phyloP scores from a whole-genome alignment of 768 basidiomycete species.

The Mycena crocata region DNA sequence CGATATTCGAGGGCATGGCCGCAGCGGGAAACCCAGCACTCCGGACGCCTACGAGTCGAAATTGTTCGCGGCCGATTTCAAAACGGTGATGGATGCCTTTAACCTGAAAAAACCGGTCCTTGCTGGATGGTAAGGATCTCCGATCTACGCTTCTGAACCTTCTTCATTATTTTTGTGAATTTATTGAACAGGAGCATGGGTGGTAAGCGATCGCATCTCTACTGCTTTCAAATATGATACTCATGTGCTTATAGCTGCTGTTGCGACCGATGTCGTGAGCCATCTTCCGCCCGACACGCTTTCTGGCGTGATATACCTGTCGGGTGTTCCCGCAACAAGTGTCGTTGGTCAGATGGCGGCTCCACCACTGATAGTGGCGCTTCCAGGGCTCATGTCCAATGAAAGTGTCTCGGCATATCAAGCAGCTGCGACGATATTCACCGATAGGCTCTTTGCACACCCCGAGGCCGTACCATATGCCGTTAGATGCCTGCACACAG shows the following conservation, averaged over 20 bases:
- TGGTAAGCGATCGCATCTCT: conserved; percentile 29
- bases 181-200: conserved; percentile 42
- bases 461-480: conserved; percentile 40
- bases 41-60: conserved; percentile 41
- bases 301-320: conserved; percentile 43
- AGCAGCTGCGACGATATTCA: conserved; percentile 38
- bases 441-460: conserved; percentile 40
- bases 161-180: background rate
- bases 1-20: conserved; percentile 49
- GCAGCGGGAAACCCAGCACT: conserved; percentile 46
- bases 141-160: no score
- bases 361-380: conserved; percentile 31
- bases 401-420: conserved; percentile 37
- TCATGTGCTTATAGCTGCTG: conserved; percentile 34
- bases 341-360: conserved; percentile 38
- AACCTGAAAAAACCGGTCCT: conserved; percentile 43
- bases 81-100: conserved; percentile 45
- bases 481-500: conserved; percentile 40
- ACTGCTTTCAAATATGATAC: background rate
- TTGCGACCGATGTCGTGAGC: conserved; percentile 42
- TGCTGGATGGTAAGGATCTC: conserved; percentile 42
- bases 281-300: conserved; percentile 41
- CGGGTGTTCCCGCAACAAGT: conserved; percentile 42
- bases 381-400: conserved; percentile 38
- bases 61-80: conserved; percentile 48